Base-by-base conservation (phyloP, 139 green algal species). In the Chlorella sp. region DNA sequence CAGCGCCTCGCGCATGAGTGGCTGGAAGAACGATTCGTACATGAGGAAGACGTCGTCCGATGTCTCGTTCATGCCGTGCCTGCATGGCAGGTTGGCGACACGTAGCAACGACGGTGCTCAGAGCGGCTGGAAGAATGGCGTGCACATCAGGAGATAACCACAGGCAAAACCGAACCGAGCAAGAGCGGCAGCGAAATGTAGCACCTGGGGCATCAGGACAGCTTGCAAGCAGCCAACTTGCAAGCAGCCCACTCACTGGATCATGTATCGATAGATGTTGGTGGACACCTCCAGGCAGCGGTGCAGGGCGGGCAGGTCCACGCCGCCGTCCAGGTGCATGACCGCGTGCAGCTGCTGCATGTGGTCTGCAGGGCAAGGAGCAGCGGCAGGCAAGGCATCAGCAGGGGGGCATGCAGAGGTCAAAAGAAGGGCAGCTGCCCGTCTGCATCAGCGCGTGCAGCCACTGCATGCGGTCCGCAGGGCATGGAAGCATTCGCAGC, bases 1-100 rank as follows among this genome's bases (percentile, higher is more conserved):
- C 67, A 89, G 79, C 13, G 68, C 67, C 28, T 94, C 90, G 5
- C 76, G 85, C 1, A 91, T 83, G 18, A 94, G 71, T 23, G 57
- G 80, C 74, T 68, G 67, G 34, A 86, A 63, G 51, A 82, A 80
- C 6, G 28, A 51, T 0, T 65, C 17, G 36, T 89, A 86, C 64
- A 71, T 72, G 6, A 65, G n/a, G 38, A 71, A 72, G 30, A 82
- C 65, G 25, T 1, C 17, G 39, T 71, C 44, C 20, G 28, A 4
- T 1, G 64, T 65, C 41, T 74, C 79, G 23, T 2, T 23, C 21
- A 28, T 6, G 36, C 6, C 23, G 20, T 69, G 1, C 56, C 75
- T 82, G 75, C 36, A 51, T 51, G 6, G 75, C 36, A 51, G 6
- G 6, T 51, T 51, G 44, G 44, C 44, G 7, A 51, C 6, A 51